Evolutionary conservation across 2,329 filamentous ascomycete species (phyloP).

Genomic region (Sphaerostilbella broomeana): DNA sequence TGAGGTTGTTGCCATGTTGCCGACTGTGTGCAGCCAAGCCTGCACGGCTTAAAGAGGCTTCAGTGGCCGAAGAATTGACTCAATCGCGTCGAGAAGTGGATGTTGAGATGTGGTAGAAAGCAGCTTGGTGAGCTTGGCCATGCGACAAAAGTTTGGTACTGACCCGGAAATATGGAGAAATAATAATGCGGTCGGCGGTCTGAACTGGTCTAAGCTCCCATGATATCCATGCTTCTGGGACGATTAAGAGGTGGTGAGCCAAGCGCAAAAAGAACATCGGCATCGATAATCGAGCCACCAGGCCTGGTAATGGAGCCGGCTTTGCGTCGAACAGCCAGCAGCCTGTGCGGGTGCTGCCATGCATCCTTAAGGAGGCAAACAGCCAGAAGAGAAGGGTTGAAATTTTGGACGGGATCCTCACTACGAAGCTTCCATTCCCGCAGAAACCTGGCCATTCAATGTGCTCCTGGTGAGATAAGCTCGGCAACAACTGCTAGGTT

Average conservation of each 20-base stretch:
- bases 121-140: slow-evolving; percentile 20
- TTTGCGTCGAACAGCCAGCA: slow-evolving; percentile 33
- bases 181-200: slow-evolving; percentile 27
- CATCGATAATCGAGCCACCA: slow-evolving; percentile 11
- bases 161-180: slow-evolving; percentile 26
- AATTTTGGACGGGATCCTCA: slow-evolving; percentile 23
- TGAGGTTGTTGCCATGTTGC: slow-evolving; percentile 88
- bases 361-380: slow-evolving; percentile 28
- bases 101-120: slow-evolving; percentile 16
- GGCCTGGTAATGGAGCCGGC: slow-evolving; percentile 32
- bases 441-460: slow-evolving; percentile 16
- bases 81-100: slow-evolving; percentile 20
- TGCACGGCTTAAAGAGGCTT: slow-evolving; percentile 37
- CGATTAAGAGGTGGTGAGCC: too few relatives aligned
- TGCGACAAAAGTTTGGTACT: slow-evolving; percentile 25
- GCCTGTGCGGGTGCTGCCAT: slow-evolving; percentile 36
- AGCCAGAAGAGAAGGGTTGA: slow-evolving; percentile 16
- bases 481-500: slow-evolving; percentile 17
- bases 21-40: slow-evolving; percentile 43
- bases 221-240: slow-evolving; percentile 7
- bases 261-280: neutral
- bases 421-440: slow-evolving; percentile 25
- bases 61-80: slow-evolving; percentile 20
- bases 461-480: slow-evolving; percentile 16
- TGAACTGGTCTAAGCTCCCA: slow-evolving; percentile 26